phyloP scores from a whole-genome alignment of 805 yeast genomes.

The Schwanniomyces occidentalis region DNA sequence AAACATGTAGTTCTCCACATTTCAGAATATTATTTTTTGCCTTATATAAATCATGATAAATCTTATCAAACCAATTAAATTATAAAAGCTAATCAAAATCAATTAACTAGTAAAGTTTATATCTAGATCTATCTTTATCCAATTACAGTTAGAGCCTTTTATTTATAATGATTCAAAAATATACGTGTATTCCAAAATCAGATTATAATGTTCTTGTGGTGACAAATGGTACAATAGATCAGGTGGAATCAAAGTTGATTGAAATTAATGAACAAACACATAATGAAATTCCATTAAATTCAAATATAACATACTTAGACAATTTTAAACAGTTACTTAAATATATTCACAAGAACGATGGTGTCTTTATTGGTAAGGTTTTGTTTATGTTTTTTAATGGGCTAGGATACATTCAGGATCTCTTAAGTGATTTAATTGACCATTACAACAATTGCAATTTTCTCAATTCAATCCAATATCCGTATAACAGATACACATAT shows the following conservation, averaged over 20 bases:
- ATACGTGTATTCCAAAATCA: slow-evolving; percentile 30
- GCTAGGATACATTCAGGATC: slow-evolving; percentile 29
- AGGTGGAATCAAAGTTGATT: slow-evolving; percentile 26
- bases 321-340: slow-evolving; percentile 19
- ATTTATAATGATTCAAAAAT: slow-evolving; percentile 34
- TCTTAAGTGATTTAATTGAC: slow-evolving; percentile 31
- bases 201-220: slow-evolving; percentile 36
- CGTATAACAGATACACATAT: neutral
- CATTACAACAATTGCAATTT: slow-evolving; percentile 14
- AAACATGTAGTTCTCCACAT: slow-evolving; percentile 3
- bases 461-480: neutral
- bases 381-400: slow-evolving; percentile 41
- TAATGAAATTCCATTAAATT: slow-evolving; percentile 20
- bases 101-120: no score
- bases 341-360: slow-evolving; percentile 13
- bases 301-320: slow-evolving; percentile 26
- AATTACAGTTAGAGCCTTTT: no score
- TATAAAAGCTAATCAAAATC: no score
- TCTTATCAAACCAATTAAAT: slow-evolving; percentile 26
- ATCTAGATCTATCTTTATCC: no score
- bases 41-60: slow-evolving; percentile 9
- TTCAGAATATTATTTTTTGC: slow-evolving; percentile 3
- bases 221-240: slow-evolving; percentile 33
- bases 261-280: slow-evolving; percentile 22
- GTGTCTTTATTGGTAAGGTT: slow-evolving; percentile 26